phyloP scores from a whole-genome alignment of 345 rosid species.

The Populus euphratica region DNA sequence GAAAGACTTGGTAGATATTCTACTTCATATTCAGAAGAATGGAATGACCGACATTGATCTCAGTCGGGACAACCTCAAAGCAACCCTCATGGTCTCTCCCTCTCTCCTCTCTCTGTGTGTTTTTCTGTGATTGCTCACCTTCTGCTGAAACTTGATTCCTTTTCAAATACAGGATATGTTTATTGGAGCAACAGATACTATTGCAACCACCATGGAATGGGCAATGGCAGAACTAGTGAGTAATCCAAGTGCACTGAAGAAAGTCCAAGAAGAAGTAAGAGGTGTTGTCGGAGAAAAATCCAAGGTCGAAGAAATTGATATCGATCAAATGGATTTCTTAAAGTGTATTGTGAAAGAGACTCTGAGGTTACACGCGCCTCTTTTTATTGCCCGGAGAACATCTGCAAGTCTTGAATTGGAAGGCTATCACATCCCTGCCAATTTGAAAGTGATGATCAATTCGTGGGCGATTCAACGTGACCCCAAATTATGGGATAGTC shows the following conservation, averaged over 20 bases:
- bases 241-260: slow-evolving; percentile 19
- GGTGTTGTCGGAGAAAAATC: slow-evolving; percentile 9
- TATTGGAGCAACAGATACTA: slow-evolving; percentile 18
- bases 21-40: slow-evolving; percentile 6
- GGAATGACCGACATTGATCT: slow-evolving; percentile 5
- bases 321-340: slow-evolving; percentile 7
- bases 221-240: slow-evolving; percentile 25
- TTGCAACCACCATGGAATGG: slow-evolving; percentile 27
- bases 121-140: too few relatives aligned
- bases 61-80: slow-evolving; percentile 8
- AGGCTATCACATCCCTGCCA: slow-evolving; percentile 18
- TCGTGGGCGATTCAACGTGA: slow-evolving; percentile 20
- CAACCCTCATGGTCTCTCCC: slow-evolving; percentile 2
- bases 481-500: slow-evolving; percentile 13
- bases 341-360: slow-evolving; percentile 18
- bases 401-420: neutral
- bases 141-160: neutral
- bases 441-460: slow-evolving; percentile 12
- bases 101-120: neutral
- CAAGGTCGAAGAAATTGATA: slow-evolving; percentile 5
- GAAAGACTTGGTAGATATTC: slow-evolving; percentile 13
- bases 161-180: slow-evolving; percentile 19
- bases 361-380: slow-evolving; percentile 9
- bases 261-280: slow-evolving; percentile 28
- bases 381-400: slow-evolving; percentile 6